A percentile compares a stretch with the other conserved stretches of the same genome.
These are phyloP conservation scores for Pyrus bretschneideri DNA, from an alignment of 306 rosid genomes.

Conservation along the genomic window DNA sequence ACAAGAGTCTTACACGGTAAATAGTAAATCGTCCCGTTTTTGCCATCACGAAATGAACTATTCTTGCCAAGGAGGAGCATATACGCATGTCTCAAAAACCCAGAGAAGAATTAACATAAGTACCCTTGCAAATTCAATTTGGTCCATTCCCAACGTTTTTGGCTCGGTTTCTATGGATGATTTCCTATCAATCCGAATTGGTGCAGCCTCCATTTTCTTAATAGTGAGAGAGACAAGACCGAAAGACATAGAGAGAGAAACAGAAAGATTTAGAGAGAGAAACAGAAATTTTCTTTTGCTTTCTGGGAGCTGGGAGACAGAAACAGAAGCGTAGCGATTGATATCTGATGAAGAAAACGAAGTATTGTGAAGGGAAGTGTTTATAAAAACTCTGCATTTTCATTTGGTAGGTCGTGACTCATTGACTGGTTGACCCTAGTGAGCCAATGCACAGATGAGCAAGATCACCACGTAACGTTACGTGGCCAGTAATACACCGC, in stretches of 20 bases:
- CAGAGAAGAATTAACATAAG: background rate
- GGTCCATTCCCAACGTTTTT: constrained; percentile 39
- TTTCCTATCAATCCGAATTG: constrained; percentile 31
- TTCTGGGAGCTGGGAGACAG: background rate
- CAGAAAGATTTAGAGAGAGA: background rate
- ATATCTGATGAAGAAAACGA: background rate
- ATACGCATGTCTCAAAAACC: background rate
- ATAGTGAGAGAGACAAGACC: too few species aligned
- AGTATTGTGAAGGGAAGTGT: background rate
- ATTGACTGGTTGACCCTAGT: background rate
- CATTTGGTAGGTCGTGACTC: background rate
- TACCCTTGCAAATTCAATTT: constrained; percentile 58
- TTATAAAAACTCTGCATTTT: background rate
- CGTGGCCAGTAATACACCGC: background rate
- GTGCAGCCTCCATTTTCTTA: background rate
- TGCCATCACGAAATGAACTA: background rate
- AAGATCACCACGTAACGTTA: background rate
- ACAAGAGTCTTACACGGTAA: background rate
- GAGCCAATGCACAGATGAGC: background rate
- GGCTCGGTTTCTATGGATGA: constrained; percentile 72
- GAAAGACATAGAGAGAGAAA: background rate
- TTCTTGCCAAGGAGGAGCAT: background rate
- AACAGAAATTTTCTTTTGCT: background rate
- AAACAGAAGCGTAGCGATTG: background rate
- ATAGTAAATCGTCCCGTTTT: too few species aligned